phyloP scores from a whole-genome alignment of 495 filamentous ascomycete species.

The Neurospora cerealis region DNA sequence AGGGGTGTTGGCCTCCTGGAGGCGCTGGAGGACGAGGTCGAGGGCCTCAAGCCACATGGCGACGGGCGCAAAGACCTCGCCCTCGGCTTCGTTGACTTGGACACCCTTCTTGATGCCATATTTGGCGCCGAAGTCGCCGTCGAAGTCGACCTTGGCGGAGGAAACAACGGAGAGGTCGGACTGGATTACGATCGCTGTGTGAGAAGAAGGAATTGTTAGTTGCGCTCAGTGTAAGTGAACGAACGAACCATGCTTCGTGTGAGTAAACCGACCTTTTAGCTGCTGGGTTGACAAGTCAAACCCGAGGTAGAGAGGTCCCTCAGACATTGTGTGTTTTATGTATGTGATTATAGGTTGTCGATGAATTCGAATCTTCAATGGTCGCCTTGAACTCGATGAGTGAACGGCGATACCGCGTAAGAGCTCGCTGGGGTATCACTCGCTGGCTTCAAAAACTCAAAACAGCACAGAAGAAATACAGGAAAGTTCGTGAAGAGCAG shows the following conservation, averaged over 20 bases:
- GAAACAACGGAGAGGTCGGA: slow-evolving; percentile 66
- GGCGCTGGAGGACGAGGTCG: slow-evolving; percentile 66
- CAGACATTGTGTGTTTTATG: slow-evolving; percentile 24
- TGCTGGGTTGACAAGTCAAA: slow-evolving; percentile 97
- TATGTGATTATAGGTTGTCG: not conserved
- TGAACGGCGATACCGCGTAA: not conserved
- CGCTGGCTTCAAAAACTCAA: not conserved
- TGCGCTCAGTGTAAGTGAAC: not conserved
- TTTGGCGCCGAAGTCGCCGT: slow-evolving; percentile 60
- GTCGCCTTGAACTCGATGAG: not conserved
- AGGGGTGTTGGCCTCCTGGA: slow-evolving; percentile 67
- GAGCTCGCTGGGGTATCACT: not conserved
- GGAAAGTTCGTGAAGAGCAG: not conserved
- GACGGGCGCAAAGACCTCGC: slow-evolving; percentile 86
- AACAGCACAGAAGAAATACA: not conserved
- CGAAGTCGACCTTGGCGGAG: slow-evolving; percentile 69
- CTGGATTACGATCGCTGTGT: slow-evolving; percentile 62
- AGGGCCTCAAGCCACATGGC: slow-evolving; percentile 91
- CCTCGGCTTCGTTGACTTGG: slow-evolving; percentile 62
- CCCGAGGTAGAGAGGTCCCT: slow-evolving; percentile 69
- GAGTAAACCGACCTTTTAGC: slow-evolving; percentile 57
- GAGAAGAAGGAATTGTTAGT: not conserved
- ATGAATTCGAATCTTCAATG: not conserved
- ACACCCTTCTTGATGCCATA: slow-evolving; percentile 86
- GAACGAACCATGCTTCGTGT: not conserved